These are phyloP conservation scores for Capsicum rhomboideum DNA, from an alignment of 257 asterid species.

Conservation along the genomic window DNA sequence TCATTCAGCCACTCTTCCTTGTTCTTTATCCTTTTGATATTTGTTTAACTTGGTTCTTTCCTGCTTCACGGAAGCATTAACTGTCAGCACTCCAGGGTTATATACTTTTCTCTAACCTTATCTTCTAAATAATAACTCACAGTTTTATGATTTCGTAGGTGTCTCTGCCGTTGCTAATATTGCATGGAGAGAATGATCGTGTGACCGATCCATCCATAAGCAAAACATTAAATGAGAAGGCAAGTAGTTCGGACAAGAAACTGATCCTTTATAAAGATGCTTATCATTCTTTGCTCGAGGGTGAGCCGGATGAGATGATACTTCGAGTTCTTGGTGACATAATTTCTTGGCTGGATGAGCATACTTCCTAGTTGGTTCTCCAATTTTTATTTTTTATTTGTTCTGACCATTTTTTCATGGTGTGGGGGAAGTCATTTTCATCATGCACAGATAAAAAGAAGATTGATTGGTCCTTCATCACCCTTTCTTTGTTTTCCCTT, in stretches of 20 bases:
- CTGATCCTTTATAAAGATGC: constrained; percentile 40
- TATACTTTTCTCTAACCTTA: neutral
- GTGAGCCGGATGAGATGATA: constrained; percentile 55
- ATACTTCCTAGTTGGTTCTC: constrained; percentile 9
- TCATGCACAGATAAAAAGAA: neutral
- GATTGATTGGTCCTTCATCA: neutral
- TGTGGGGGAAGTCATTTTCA: neutral
- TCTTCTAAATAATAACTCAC: neutral
- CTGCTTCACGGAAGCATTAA: neutral
- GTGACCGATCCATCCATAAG: constrained; percentile 67
- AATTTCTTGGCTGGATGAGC: constrained; percentile 51
- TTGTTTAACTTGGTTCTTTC: neutral
- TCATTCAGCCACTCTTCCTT: neutral
- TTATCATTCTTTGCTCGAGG: constrained; percentile 50
- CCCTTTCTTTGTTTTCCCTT: neutral
- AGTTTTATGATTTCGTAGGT: constrained; percentile 25
- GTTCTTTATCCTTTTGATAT: neutral
- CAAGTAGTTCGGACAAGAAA: constrained; percentile 50
- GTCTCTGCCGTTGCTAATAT: constrained; percentile 42
- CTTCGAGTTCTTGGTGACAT: constrained; percentile 37
- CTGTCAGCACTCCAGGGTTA: neutral
- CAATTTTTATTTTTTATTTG: neutral
- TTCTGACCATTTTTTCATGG: neutral
- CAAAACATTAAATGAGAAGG: constrained; percentile 45
- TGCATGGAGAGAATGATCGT: constrained; percentile 50